Conservation (phyloP, 2,329 filamentous ascomycete genomes). For the Tolypocladium sp. region DNA sequence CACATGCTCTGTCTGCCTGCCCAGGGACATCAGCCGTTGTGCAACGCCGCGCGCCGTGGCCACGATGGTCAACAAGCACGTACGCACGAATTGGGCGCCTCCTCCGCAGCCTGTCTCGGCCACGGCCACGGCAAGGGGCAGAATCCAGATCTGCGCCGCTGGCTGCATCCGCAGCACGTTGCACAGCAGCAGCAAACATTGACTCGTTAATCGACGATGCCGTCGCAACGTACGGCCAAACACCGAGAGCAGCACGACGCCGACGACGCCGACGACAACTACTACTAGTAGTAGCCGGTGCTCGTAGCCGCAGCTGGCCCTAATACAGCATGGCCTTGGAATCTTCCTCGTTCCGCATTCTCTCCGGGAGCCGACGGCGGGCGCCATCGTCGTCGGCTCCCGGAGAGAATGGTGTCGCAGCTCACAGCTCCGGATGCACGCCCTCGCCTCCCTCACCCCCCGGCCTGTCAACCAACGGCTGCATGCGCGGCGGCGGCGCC, state of each 20-base stretch:
- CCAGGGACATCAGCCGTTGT: background rate
- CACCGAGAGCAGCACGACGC: background rate
- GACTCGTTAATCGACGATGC: background rate
- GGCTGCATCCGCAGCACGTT: background rate
- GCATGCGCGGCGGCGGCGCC: too few species aligned
- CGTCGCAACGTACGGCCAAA: background rate
- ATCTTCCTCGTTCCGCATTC: too few species aligned
- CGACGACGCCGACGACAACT: background rate
- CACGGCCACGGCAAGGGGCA: background rate
- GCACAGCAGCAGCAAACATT: background rate
- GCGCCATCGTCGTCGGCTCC: too few species aligned
- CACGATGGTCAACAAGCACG: background rate
- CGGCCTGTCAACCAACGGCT: too few species aligned
- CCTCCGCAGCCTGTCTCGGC: background rate
- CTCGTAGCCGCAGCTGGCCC: background rate
- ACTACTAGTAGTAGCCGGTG: background rate
- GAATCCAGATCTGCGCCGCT: background rate
- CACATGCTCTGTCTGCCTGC: background rate
- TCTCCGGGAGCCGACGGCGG: too few species aligned
- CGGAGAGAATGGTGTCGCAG: too few species aligned
- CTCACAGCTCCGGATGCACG: too few species aligned
- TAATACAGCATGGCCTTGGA: too few species aligned
- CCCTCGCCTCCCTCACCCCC: too few species aligned
- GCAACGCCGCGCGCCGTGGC: background rate
- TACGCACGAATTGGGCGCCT: background rate